Evolutionary conservation across 1,284 basidiomycete species (phyloP).

Genomic region (Erythrobasidium hasegawianum): DNA sequence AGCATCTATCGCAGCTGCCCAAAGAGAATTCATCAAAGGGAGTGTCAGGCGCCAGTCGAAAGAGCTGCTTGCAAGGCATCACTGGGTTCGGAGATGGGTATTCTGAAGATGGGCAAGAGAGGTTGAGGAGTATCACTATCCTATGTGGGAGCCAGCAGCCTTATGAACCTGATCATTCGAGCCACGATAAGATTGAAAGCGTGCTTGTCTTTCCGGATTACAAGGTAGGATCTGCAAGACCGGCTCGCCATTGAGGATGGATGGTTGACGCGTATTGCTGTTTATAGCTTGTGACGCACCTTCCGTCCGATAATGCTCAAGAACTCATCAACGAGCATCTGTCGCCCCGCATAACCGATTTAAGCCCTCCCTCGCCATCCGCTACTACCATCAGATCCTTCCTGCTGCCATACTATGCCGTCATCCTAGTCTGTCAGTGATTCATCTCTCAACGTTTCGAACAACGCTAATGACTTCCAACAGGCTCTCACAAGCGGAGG

Average conservation of each 20-base stretch:
- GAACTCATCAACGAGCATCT: constrained; percentile 46
- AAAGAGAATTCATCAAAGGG: background rate
- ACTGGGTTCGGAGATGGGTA: constrained; percentile 23
- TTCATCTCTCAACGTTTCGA: too few relatives aligned
- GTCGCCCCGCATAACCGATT: constrained; percentile 38
- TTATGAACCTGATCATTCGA: constrained; percentile 38
- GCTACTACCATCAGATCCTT: constrained; percentile 46
- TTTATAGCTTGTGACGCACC: constrained; percentile 64
- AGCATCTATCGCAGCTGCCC: constrained; percentile 8
- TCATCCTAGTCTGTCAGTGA: constrained; percentile 73
- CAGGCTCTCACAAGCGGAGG: constrained; percentile 84
- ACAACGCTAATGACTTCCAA: too few relatives aligned
- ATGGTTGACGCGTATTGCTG: constrained; percentile 63
- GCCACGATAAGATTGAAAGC: constrained; percentile 61
- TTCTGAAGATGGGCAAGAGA: constrained; percentile 37
- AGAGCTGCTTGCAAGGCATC: constrained; percentile 36
- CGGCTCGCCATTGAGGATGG: too few relatives aligned
- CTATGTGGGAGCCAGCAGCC: constrained; percentile 21
- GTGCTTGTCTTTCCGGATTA: constrained; percentile 87
- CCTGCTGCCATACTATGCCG: constrained; percentile 64
- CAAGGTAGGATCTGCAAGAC: too few relatives aligned
- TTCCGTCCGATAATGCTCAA: constrained; percentile 62
- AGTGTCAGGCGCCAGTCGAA: background rate
- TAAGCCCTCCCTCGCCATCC: constrained; percentile 35
- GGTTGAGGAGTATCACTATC: constrained; percentile 39